These are phyloP conservation scores for Russula ochroleuca DNA, from an alignment of 768 basidiomycete species.

Conservation along the genomic window DNA sequence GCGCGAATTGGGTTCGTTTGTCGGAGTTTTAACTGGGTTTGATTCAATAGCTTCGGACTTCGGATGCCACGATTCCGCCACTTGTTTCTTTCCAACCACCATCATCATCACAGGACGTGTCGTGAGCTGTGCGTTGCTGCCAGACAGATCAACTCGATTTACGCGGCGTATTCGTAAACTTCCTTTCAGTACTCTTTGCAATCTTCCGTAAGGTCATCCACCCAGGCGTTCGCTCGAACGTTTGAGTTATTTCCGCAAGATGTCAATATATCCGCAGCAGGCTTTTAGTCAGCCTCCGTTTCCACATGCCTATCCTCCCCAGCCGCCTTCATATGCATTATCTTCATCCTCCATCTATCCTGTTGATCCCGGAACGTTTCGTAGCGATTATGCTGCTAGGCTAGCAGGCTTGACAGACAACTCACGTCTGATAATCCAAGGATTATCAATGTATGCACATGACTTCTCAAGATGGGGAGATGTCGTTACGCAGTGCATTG, in stretches of 20 bases:
- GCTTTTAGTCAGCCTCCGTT: conserved; percentile 47
- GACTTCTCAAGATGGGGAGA: conserved; percentile 75
- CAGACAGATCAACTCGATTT: conserved; percentile 22
- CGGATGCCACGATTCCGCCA: neutral
- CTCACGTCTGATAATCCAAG: conserved; percentile 91
- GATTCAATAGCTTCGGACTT: conserved; percentile 1
- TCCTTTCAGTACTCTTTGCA: conserved; percentile 15
- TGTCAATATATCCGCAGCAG: conserved; percentile 60
- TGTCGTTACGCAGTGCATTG: conserved; percentile 76
- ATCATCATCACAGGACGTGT: conserved; percentile 26
- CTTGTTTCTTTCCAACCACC: conserved; percentile 29
- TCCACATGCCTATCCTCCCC: conserved; percentile 32
- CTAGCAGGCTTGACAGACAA: conserved; percentile 86
- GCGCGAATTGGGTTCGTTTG: conserved; percentile 27
- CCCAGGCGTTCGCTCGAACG: conserved; percentile 20
- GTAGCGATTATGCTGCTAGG: conserved; percentile 70
- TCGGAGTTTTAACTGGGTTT: conserved; percentile 25
- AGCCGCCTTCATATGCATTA: conserved; percentile 48
- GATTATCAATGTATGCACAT: conserved; percentile 87
- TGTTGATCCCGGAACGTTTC: conserved; percentile 66
- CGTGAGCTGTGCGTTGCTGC: conserved; percentile 26
- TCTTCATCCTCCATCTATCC: conserved; percentile 41
- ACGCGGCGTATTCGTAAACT: conserved; percentile 21
- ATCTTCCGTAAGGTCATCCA: conserved; percentile 22
- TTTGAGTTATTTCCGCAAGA: conserved; percentile 33